Conservation (phyloP, 2,329 filamentous ascomycete species). For the Cladosporium sp. region DNA sequence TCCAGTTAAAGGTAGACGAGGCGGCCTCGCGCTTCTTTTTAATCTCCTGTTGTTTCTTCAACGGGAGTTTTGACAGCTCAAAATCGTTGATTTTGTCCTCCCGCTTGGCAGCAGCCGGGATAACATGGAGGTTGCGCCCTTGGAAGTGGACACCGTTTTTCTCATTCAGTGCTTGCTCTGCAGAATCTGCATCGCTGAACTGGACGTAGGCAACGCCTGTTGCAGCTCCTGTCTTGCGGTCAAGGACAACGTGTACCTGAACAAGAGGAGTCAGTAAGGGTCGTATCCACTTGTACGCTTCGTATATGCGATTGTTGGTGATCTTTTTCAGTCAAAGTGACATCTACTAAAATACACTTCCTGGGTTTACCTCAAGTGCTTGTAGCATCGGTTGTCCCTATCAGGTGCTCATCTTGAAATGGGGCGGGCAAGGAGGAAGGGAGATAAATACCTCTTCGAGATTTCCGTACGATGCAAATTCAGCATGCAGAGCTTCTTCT, state of each 20-base stretch:
- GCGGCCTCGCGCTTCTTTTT: slow-evolving; percentile 76
- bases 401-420: slow-evolving; percentile 87
- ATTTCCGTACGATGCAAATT: slow-evolving; percentile 67
- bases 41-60: slow-evolving; percentile 91
- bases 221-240: slow-evolving; percentile 60
- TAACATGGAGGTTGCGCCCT: slow-evolving; percentile 82
- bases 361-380: slow-evolving; percentile 82
- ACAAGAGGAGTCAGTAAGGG: slow-evolving; percentile 10
- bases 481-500: slow-evolving; percentile 66
- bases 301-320: slow-evolving; percentile 14
- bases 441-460: slow-evolving; percentile 74
- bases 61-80: slow-evolving; percentile 78
- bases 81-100: slow-evolving; percentile 80
- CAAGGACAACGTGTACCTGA: slow-evolving; percentile 80
- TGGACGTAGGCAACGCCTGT: slow-evolving; percentile 91
- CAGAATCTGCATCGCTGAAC: slow-evolving; percentile 65
- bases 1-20: slow-evolving; percentile 86
- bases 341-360: slow-evolving; percentile 99
- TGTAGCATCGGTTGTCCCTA: slow-evolving; percentile 98
- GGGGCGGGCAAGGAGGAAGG: slow-evolving; percentile 20
- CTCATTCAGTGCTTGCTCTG: slow-evolving; percentile 69
- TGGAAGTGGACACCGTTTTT: slow-evolving; percentile 85
- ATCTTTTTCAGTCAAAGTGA: slow-evolving; percentile 62
- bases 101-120: slow-evolving; percentile 77
- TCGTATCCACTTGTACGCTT: too few relatives aligned